These are phyloP conservation scores for Curvularia verruculosa DNA, from an alignment of 2,329 filamentous ascomycete genomes.

Conservation along the genomic window DNA sequence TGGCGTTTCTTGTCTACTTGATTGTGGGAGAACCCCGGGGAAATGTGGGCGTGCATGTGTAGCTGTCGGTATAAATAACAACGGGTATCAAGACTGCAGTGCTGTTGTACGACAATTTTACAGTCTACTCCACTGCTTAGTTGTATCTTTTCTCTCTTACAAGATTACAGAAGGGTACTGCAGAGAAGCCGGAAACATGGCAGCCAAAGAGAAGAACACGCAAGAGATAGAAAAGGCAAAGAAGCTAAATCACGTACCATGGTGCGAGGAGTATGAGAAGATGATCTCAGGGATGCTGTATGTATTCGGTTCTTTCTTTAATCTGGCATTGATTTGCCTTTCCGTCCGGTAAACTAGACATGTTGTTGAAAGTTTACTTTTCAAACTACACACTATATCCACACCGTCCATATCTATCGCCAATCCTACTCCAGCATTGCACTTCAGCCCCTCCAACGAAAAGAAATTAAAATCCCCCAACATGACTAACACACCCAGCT, in stretches of 20 bases:
- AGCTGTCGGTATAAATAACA: background rate
- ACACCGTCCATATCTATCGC: background rate
- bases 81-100: background rate
- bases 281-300: conserved; percentile 70
- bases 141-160: background rate
- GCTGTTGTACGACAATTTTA: background rate
- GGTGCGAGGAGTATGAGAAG: conserved; percentile 67
- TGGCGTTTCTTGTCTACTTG: conserved; percentile 12
- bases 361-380: background rate
- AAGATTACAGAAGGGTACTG: background rate
- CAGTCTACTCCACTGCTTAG: background rate
- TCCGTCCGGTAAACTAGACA: background rate
- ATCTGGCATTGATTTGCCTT: background rate
- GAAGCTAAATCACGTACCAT: conserved; percentile 59
- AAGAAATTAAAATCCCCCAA: background rate
- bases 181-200: conserved; percentile 33
- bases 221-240: conserved; percentile 55
- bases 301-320: conserved; percentile 21
- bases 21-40: conserved; percentile 2
- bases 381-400: background rate
- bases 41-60: background rate
- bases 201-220: conserved; percentile 51
- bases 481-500: conserved; percentile 46
- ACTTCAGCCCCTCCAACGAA: background rate
- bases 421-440: too few relatives aligned